Percentiles rank a stretch among this genome's conserved stretches.
phyloP scores from a whole-genome alignment of 73 alveolate genomes.

The Stentor roeselii region DNA sequence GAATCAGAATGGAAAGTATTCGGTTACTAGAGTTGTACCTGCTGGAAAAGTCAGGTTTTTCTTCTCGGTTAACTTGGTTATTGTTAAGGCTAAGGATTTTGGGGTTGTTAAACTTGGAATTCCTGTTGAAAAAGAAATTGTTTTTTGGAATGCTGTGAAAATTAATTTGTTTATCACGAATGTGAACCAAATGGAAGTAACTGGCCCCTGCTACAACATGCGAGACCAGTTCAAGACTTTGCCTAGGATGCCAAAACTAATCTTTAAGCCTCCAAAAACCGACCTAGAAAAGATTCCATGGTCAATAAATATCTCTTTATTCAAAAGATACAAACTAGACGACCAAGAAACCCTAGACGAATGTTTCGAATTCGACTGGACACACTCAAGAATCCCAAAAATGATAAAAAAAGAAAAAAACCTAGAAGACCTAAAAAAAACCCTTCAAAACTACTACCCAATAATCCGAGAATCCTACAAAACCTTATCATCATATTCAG shows the following conservation, averaged over 20 bases:
- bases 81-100: background rate
- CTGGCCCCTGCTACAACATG: too few species aligned
- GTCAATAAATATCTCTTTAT: conserved; percentile 50
- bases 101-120: background rate
- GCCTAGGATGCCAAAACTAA: conserved; percentile 18
- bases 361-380: conserved; percentile 88
- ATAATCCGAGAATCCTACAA: conserved; percentile 45
- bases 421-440: conserved; percentile 36
- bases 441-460: conserved; percentile 34
- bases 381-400: conserved; percentile 47
- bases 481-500: conserved; percentile 28
- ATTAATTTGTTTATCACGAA: background rate
- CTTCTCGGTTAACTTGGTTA: background rate
- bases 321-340: conserved; percentile 55
- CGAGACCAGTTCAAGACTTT: background rate
- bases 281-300: conserved; percentile 12
- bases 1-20: background rate
- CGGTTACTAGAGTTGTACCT: background rate
- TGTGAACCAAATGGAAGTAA: background rate
- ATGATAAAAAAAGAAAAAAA: conserved; percentile 58
- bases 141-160: background rate
- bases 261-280: background rate
- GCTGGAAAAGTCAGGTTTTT: background rate
- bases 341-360: conserved; percentile 48
- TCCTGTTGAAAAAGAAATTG: background rate